Evolutionary conservation across 768 basidiomycete genomes (phyloP), one percentile per base, ranked within the genome.

Genomic region (Kondoa subrosea): DNA sequence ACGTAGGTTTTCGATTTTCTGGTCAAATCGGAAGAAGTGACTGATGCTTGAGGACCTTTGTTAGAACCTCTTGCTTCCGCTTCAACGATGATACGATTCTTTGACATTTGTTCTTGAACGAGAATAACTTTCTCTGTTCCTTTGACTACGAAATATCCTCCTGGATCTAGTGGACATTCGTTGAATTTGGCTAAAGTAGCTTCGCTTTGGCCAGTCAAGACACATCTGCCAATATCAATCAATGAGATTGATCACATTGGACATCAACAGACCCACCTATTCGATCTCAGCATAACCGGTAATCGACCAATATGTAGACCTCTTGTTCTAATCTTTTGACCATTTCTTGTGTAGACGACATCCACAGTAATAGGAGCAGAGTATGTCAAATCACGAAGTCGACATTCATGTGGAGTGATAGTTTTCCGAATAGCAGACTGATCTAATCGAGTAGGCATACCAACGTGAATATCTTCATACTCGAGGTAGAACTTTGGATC

Each of bases 91-190:
- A 99, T 99, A 29, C 61, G 27, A 77, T 99, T 97, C 82, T 97
- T 97, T 82, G 89, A 92, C 75, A 97, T 79, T 78, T 99, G 95
- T 76, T 97, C 95, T 77, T 99, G 95, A 4, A 99, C 93, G 70
- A 99, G 81, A 72, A 99, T 99, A 73, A 99, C 95, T 79, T 97
- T 99, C 78, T 99, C 93, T 57, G 93, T 99, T 40, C 93, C 93
- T 78, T 92, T 96, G 64, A 99, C 95, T 68, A 99, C 87, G 77
- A 99, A 99, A 76, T 97, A 97, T 2, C 95, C 95, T n/a, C 95
- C 95, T 14, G 95, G 93, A 79, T 99, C 95, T 68, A 97, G 81
- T 1, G 95, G 95, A 77, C 95, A 99, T 78, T 99, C 95, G 14
- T 83, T 85, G 90, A 96, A 92, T 50, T 84, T 81, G n/a, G 95